These are phyloP conservation scores for Ogataea trehaloabstinens DNA, from an alignment of 805 yeast genomes.

Conservation along the genomic window DNA sequence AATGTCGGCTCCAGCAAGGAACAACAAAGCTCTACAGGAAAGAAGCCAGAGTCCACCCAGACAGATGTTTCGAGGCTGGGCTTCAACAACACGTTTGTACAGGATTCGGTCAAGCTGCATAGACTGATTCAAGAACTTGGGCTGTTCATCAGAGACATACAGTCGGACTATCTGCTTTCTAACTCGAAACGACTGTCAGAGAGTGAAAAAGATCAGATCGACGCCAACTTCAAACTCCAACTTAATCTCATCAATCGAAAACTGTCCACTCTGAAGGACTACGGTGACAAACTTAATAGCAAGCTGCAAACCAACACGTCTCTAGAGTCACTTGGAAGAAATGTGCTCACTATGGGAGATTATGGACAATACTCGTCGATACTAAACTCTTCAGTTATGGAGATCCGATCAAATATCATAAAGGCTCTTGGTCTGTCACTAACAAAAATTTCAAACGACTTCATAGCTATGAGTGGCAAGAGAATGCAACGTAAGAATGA, in stretches of 20 bases:
- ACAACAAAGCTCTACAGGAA: slow-evolving; percentile 1
- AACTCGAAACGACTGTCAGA: slow-evolving; percentile 25
- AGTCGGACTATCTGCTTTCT: slow-evolving; percentile 35
- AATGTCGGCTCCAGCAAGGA: slow-evolving; percentile 18
- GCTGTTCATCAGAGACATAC: slow-evolving; percentile 33
- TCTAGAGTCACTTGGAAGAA: slow-evolving; percentile 41
- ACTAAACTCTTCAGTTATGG: slow-evolving; percentile 37
- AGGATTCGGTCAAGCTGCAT: slow-evolving; percentile 40
- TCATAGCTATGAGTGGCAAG: slow-evolving; percentile 49
- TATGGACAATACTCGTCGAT: slow-evolving; percentile 36
- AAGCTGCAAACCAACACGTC: slow-evolving; percentile 47
- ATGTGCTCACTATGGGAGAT: slow-evolving; percentile 32
- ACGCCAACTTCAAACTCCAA: slow-evolving; percentile 26
- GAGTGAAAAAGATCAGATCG: slow-evolving; percentile 26
- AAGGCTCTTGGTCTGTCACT: slow-evolving; percentile 46
- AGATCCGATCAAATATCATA: slow-evolving; percentile 49
- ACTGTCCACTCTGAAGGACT: slow-evolving; percentile 31
- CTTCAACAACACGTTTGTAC: slow-evolving; percentile 37
- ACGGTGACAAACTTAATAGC: slow-evolving; percentile 42
- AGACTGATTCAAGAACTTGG: slow-evolving; percentile 32
- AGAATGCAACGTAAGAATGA: slow-evolving; percentile 43
- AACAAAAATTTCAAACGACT: slow-evolving; percentile 40
- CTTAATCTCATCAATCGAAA: slow-evolving; percentile 19
- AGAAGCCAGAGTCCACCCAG: background rate
- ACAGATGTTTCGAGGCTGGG: slow-evolving; percentile 9